A percentile compares a stretch with the other conserved stretches of the same genome.
Evolutionary conservation across 768 basidiomycete genomes (phyloP).

Genomic region (Amanita inopinata): DNA sequence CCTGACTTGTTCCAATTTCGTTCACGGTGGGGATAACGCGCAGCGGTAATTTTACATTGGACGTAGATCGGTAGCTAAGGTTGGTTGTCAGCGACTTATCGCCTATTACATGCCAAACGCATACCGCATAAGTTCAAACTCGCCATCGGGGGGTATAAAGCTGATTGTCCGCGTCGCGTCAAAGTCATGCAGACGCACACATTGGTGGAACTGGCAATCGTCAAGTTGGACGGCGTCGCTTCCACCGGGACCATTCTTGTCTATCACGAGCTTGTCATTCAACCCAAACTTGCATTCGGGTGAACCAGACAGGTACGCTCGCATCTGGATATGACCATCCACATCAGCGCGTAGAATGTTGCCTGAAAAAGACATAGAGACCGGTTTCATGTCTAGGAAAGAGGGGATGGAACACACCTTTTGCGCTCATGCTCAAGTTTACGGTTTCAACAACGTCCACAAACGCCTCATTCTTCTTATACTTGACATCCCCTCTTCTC

Average conservation of each 20-base stretch:
- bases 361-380: slow-evolving; percentile 33
- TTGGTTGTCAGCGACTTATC: slow-evolving; percentile 2
- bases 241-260: slow-evolving; percentile 62
- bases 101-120: slow-evolving; percentile 17
- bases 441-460: slow-evolving; percentile 99
- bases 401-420: slow-evolving; percentile 43
- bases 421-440: slow-evolving; percentile 95
- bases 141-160: slow-evolving; percentile 96
- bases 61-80: slow-evolving; percentile 84
- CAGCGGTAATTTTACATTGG: slow-evolving; percentile 92
- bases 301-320: slow-evolving; percentile 91
- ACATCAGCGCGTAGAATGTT: slow-evolving; percentile 91
- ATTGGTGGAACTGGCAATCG: slow-evolving; percentile 98
- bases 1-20: slow-evolving; percentile 86
- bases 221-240: slow-evolving; percentile 90
- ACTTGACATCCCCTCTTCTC: slow-evolving; percentile 92
- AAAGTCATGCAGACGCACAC: slow-evolving; percentile 91
- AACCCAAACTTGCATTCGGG: slow-evolving; percentile 99
- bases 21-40: slow-evolving; percentile 84
- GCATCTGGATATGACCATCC: slow-evolving; percentile 96
- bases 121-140: slow-evolving; percentile 96
- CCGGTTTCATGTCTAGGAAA: not conserved
- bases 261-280: slow-evolving; percentile 96
- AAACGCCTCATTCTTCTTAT: slow-evolving; percentile 99
- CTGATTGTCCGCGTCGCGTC: slow-evolving; percentile 91